These are phyloP conservation scores for Dioscorea alata DNA, from an alignment of 106 monocot species.

Conservation along the genomic window DNA sequence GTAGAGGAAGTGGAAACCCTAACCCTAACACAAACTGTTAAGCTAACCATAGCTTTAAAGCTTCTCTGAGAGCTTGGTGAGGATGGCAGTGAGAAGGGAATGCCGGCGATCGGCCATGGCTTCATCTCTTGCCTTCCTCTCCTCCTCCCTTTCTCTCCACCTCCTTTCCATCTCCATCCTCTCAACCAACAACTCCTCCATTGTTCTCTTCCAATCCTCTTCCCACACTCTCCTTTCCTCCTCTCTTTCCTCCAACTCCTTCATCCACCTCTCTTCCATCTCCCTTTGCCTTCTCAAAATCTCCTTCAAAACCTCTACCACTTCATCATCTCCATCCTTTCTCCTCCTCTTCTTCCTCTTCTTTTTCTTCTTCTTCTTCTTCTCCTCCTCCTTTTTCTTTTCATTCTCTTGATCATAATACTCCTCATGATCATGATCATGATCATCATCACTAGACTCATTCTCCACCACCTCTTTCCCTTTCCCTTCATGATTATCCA, in stretches of 20 bases:
- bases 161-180: slow-evolving; percentile 42
- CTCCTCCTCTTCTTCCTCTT: slow-evolving; percentile 1
- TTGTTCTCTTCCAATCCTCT: slow-evolving; percentile 46
- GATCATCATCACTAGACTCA: background rate
- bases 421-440: too few relatives aligned
- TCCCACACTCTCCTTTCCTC: slow-evolving; percentile 49
- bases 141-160: slow-evolving; percentile 73
- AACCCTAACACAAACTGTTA: background rate
- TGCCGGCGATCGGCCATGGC: slow-evolving; percentile 56
- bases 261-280: slow-evolving; percentile 47
- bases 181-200: slow-evolving; percentile 48
- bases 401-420: slow-evolving; percentile 15
- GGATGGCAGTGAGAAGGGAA: slow-evolving; percentile 35
- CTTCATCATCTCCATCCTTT: slow-evolving; percentile 8
- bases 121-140: slow-evolving; percentile 48
- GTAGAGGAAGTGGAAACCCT: background rate
- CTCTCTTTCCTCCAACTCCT: slow-evolving; percentile 55
- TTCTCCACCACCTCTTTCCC: slow-evolving; percentile 3
- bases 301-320: slow-evolving; percentile 44
- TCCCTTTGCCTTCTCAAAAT: slow-evolving; percentile 53
- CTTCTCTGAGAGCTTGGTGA: slow-evolving; percentile 28
- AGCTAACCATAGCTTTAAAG: background rate
- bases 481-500: slow-evolving; percentile 13
- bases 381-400: slow-evolving; percentile 14
- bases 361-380: slow-evolving; percentile 17